phyloP scores from a whole-genome alignment of 2,329 filamentous ascomycete species.

The Hypoxylon sp. region DNA sequence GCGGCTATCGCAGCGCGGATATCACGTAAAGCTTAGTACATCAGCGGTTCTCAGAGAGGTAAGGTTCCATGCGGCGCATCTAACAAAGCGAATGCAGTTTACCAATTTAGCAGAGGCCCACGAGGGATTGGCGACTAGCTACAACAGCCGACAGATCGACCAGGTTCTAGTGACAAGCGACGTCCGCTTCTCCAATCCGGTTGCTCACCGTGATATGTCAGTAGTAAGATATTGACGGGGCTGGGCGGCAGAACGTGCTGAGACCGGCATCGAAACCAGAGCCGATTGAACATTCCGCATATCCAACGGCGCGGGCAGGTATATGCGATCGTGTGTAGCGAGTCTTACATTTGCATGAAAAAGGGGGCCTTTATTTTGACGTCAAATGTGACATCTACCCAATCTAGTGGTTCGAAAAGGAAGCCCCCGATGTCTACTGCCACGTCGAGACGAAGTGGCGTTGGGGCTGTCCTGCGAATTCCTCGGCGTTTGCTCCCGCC shows the following conservation, averaged over 20 bases:
- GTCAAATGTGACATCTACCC: constrained; percentile 31
- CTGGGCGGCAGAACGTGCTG: constrained; percentile 34
- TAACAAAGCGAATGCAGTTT: constrained; percentile 8
- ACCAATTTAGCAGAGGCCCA: constrained; percentile 15
- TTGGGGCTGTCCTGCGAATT: constrained; percentile 3
- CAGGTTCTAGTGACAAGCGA: constrained; percentile 11
- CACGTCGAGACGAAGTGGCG: not conserved
- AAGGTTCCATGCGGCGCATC: constrained; percentile 6
- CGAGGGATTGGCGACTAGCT: constrained; percentile 10
- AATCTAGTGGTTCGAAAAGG: constrained; percentile 1
- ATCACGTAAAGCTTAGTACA: constrained; percentile 16
- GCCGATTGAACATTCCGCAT: constrained; percentile 13
- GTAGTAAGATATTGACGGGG: constrained; percentile 35
- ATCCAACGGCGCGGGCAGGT: constrained; percentile 34
- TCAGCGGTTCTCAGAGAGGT: constrained; percentile 8
- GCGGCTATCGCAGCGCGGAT: constrained; percentile 10
- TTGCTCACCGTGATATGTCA: constrained; percentile 8
- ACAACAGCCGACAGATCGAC: constrained; percentile 10
- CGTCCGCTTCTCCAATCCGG: constrained; percentile 10
- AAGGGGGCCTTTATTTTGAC: constrained; percentile 29
- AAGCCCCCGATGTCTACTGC: not conserved
- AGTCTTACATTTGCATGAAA: constrained; percentile 24
- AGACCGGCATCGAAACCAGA: constrained; percentile 18
- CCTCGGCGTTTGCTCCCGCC: constrained; percentile 18
- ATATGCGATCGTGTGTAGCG: constrained; percentile 42